Evolutionary conservation across 805 yeast genomes (phyloP).

Genomic region (Tetrapisispora fleetii): DNA sequence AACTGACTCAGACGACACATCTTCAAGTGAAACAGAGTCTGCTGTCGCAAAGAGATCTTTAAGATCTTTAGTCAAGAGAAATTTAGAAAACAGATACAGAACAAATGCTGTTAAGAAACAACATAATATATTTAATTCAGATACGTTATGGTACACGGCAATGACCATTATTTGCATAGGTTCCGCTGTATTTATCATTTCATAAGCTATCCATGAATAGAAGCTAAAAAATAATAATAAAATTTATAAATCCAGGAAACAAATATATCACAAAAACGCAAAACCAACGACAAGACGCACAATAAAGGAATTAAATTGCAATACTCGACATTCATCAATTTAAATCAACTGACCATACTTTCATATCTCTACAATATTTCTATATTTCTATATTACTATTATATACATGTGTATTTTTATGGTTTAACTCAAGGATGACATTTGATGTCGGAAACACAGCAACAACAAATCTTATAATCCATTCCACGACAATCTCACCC

Average conservation of each 20-base stretch:
- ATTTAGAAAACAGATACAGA: constrained; percentile 68
- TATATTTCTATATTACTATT: no score
- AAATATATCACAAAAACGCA: not conserved
- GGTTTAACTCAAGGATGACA: no score
- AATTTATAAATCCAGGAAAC: not conserved
- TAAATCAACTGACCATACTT: no score
- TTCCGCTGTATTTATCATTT: constrained; percentile 19
- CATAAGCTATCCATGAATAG: constrained; percentile 3
- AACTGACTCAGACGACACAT: constrained; percentile 3
- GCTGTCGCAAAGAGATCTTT: constrained; percentile 26
- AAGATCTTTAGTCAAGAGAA: constrained; percentile 47
- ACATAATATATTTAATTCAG: constrained; percentile 10
- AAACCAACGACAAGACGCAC: no score
- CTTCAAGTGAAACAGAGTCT: constrained; percentile 25
- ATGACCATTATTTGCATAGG: constrained; percentile 22
- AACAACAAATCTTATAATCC: no score
- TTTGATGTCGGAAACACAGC: no score
- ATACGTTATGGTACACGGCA: constrained; percentile 20
- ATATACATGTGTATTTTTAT: no score
- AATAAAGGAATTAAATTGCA: no score
- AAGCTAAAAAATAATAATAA: not conserved
- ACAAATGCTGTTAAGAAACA: constrained; percentile 49
- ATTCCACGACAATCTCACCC: no score
- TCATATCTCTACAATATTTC: no score
- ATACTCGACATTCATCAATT: no score